These are phyloP conservation scores for Syncephalastrum contaminatum DNA, from an alignment of 371 early-diverging fungal species.

Conservation along the genomic window DNA sequence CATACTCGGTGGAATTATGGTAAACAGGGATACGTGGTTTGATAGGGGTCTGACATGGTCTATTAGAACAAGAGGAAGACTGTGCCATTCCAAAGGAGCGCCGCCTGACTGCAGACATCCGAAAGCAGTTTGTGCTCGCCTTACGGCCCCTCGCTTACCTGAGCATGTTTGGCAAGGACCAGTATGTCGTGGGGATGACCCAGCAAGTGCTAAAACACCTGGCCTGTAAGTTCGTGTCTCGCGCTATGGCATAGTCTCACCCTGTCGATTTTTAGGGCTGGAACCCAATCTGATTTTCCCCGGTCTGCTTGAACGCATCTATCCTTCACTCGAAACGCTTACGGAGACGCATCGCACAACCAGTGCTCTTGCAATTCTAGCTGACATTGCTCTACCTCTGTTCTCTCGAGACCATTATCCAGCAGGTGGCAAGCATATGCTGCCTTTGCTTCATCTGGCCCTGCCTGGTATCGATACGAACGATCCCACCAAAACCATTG, in stretches of 20 bases:
- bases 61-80: constrained; percentile 51
- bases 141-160: constrained; percentile 57
- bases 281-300: constrained; percentile 80
- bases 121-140: constrained; percentile 58
- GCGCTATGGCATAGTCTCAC: not conserved
- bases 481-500: constrained; percentile 79
- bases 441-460: constrained; percentile 70
- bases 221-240: constrained; percentile 42
- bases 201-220: constrained; percentile 73
- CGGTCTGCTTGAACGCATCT: constrained; percentile 77
- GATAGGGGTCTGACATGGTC: not conserved
- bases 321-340: constrained; percentile 83
- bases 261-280: constrained; percentile 47
- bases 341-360: constrained; percentile 90
- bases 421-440: constrained; percentile 81
- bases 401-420: constrained; percentile 74
- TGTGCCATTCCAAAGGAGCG: constrained; percentile 60
- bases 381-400: constrained; percentile 66
- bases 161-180: constrained; percentile 86
- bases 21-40: constrained; percentile 5
- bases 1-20: constrained; percentile 64
- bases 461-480: constrained; percentile 92
- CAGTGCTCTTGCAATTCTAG: constrained; percentile 73
- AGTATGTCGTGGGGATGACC: constrained; percentile 59
- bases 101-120: constrained; percentile 58